Evolutionary conservation across 768 basidiomycete species (phyloP), one percentile per base, ranked within the genome.

Genomic region (Naganishia friedmannii): DNA sequence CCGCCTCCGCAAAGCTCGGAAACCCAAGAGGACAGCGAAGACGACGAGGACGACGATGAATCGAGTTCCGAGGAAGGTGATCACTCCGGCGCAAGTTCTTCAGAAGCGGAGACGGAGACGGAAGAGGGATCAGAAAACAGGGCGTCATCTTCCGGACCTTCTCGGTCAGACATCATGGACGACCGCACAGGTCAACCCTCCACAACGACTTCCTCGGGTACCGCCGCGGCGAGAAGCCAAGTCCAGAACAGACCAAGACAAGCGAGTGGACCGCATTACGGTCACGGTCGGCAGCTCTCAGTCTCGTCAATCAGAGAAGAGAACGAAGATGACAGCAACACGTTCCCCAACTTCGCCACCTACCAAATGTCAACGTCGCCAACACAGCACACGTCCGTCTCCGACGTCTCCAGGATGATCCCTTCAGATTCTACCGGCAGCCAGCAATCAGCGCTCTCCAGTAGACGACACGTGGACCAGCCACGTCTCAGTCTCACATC

Each of bases 11-110:
- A 77, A 13, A 75, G 71, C 7, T 70, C 67, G 26, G 76, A 76
- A 9, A 74, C 70, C 1, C 69, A 70, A 46, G 69, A 70, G 21
- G 53, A 53, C 32, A 70, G 69, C 31, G 69, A 70, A 6, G 77
- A 74, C 34, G 77, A 78, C 31, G 76, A 78, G 31, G 77, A 75
- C 10, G 75, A 74, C 26, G 51, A 55, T 29, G 73, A 68, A 28
- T 73, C 60, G n/a, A 69, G 68, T 26, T 58, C 56, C 2, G 68
- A 69, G 48, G 56, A 60, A 34, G 51, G 51, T 57, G 31, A 57
- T 8, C 48, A 31, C 2, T 31, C 28, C 5, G 60, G 60, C 21
- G 60, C 23, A n/a, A 45, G 23, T 21, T 63, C 60, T 3, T 63
- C 60, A 26, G 60, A 73, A 32, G 70, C 70, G 10, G 73, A 73